These are phyloP conservation scores for Mrakia blollopis DNA, from an alignment of 768 basidiomycete species.

Conservation along the genomic window DNA sequence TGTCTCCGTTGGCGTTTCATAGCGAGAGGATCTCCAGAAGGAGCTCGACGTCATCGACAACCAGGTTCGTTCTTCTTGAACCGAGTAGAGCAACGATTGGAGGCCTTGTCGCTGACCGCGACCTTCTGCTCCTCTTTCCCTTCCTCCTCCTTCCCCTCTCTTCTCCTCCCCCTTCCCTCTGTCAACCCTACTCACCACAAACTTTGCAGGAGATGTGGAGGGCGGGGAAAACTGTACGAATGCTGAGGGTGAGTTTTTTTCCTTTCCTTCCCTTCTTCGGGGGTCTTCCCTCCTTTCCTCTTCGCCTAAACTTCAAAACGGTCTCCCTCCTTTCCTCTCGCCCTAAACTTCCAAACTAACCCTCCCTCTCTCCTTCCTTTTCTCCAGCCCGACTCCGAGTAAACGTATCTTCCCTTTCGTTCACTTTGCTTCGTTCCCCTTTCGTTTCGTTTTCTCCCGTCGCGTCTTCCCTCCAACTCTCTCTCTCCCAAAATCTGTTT, in stretches of 20 bases:
- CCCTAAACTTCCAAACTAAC: background rate
- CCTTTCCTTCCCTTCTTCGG: background rate
- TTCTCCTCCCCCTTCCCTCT: background rate
- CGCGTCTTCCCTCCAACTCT: no score
- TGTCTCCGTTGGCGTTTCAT: background rate
- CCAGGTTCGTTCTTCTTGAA: constrained; percentile 53
- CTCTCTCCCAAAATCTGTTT: no score
- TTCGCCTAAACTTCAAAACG: background rate
- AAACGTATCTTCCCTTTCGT: background rate
- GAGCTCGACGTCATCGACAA: constrained; percentile 83
- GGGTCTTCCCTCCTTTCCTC: background rate
- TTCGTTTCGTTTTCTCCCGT: no score
- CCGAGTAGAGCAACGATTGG: background rate
- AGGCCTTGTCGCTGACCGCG: background rate
- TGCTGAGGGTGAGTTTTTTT: background rate
- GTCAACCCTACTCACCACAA: background rate
- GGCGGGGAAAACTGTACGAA: background rate
- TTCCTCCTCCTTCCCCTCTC: background rate
- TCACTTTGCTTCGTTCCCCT: background rate
- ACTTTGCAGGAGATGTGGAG: constrained; percentile 9
- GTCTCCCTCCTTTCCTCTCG: background rate
- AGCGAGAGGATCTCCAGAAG: constrained; percentile 75
- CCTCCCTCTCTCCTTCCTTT: no score
- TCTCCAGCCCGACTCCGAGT: constrained; percentile 2
- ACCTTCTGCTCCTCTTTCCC: background rate